Evolutionary conservation across 1,139 yeast genomes (phyloP).

Genomic region (Groenewaldozyma auringiensis): DNA sequence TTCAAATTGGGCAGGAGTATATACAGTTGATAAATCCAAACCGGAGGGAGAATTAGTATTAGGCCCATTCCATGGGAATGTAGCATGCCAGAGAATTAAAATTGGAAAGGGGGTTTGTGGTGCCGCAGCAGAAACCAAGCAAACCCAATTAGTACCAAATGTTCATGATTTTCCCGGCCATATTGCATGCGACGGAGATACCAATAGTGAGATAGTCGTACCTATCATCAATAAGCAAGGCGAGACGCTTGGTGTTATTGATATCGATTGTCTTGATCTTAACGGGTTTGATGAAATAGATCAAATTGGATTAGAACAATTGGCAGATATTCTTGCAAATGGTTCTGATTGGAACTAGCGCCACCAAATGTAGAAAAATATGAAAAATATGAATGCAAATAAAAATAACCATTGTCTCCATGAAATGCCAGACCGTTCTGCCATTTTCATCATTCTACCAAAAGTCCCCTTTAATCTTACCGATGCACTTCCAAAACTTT

Average conservation of each 20-base stretch:
- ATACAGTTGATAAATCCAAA: slow-evolving; percentile 37
- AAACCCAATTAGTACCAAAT: slow-evolving; percentile 68
- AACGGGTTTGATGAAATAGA: slow-evolving; percentile 65
- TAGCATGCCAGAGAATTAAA: slow-evolving; percentile 78
- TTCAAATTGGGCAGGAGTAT: slow-evolving; percentile 94
- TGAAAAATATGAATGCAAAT: slow-evolving; percentile 50
- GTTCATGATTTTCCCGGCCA: slow-evolving; percentile 83
- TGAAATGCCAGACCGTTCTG: slow-evolving; percentile 71
- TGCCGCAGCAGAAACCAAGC: slow-evolving; percentile 50
- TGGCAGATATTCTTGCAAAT: slow-evolving; percentile 45
- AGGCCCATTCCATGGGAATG: slow-evolving; percentile 96
- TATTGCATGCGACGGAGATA: slow-evolving; percentile 95
- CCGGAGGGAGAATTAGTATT: slow-evolving; percentile 49
- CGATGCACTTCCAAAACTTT: slow-evolving; percentile 41
- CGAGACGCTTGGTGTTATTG: slow-evolving; percentile 63
- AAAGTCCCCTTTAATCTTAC: slow-evolving; percentile 54
- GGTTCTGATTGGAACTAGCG: slow-evolving; percentile 39
- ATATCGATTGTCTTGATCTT: slow-evolving; percentile 65
- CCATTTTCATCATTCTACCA: slow-evolving; percentile 71
- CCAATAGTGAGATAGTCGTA: slow-evolving; percentile 87
- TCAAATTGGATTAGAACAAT: slow-evolving; percentile 46
- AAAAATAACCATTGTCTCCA: slow-evolving; percentile 73
- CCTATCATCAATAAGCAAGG: slow-evolving; percentile 52
- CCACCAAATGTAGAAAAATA: slow-evolving; percentile 80
- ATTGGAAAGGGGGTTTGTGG: slow-evolving; percentile 93